These are phyloP conservation scores for Primulina huaijiensis DNA, from an alignment of 257 asterid genomes.

Conservation along the genomic window DNA sequence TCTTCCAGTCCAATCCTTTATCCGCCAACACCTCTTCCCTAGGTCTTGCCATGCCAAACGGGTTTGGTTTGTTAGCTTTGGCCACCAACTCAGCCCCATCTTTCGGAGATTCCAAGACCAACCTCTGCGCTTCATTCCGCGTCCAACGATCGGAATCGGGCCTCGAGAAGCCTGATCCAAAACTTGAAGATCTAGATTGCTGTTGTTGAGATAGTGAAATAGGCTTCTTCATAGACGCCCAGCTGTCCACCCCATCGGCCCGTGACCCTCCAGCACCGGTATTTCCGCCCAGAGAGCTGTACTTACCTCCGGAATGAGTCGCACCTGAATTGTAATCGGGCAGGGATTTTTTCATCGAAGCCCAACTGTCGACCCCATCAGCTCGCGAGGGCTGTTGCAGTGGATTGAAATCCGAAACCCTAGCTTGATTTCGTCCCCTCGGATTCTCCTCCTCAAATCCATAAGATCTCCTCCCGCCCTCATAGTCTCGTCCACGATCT, in stretches of 20 bases:
- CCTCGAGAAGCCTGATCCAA: slow-evolving; percentile 51
- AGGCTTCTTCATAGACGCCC: slow-evolving; percentile 66
- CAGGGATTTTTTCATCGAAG: slow-evolving; percentile 56
- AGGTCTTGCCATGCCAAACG: slow-evolving; percentile 96
- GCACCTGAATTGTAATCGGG: slow-evolving; percentile 36
- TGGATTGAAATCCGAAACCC: slow-evolving; percentile 59
- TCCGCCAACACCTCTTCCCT: slow-evolving; percentile 93
- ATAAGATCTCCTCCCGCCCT: slow-evolving; percentile 55
- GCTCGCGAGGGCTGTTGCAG: slow-evolving; percentile 66
- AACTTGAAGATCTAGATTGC: slow-evolving; percentile 39
- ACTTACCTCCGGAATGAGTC: slow-evolving; percentile 39
- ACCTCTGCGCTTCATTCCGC: slow-evolving; percentile 42
- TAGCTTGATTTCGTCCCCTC: slow-evolving; percentile 43
- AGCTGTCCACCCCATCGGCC: slow-evolving; percentile 86
- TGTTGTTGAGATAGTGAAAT: slow-evolving; percentile 37
- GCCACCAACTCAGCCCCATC: slow-evolving; percentile 32
- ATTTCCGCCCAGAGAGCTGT: slow-evolving; percentile 69
- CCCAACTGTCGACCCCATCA: slow-evolving; percentile 89
- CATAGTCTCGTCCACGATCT: slow-evolving; percentile 40
- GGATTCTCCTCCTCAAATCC: slow-evolving; percentile 63
- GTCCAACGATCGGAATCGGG: slow-evolving; percentile 76
- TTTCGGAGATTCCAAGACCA: slow-evolving; percentile 38
- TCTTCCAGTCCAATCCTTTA: slow-evolving; percentile 97
- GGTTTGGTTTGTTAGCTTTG: slow-evolving; percentile 69
- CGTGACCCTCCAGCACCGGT: slow-evolving; percentile 58